Conservation (phyloP, 1,284 basidiomycete genomes). For the Malassezia equina region DNA sequence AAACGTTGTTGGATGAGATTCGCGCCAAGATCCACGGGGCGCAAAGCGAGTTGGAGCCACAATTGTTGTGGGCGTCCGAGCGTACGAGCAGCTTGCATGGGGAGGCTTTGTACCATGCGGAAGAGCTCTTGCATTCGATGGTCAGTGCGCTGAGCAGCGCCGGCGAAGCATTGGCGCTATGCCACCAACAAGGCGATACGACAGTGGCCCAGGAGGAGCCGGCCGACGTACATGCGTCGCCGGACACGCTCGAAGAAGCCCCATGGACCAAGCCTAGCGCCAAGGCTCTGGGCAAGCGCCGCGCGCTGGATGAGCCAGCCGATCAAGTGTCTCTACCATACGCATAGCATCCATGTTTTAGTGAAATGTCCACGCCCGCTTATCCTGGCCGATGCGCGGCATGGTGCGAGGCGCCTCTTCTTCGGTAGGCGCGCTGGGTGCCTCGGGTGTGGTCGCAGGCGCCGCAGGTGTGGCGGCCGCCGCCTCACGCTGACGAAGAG, state of each 20-base stretch:
- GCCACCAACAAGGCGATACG: neutral
- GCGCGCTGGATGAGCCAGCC: conserved; percentile 3
- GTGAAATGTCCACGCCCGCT: conserved; percentile 11
- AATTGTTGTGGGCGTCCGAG: conserved; percentile 4
- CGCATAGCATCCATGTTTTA: neutral
- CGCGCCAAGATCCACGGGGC: neutral
- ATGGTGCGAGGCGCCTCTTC: neutral
- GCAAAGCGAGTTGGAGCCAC: neutral
- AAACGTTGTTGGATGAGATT: neutral
- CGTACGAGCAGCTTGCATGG: neutral
- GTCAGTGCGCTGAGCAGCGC: neutral
- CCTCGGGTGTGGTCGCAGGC: too few species aligned
- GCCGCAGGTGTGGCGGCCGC: too few species aligned
- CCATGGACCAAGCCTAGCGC: neutral
- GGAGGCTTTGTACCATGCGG: neutral
- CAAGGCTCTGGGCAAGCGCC: conserved; percentile 18
- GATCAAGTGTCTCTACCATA: neutral
- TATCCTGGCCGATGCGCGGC: conserved; percentile 14
- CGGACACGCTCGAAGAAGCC: neutral
- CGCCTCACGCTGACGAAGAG: conserved; percentile 1
- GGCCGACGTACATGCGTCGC: neutral
- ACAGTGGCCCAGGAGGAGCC: neutral
- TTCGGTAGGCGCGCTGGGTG: neutral
- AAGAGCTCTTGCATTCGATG: conserved; percentile 3
- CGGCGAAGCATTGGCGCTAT: conserved; percentile 5